Base-by-base conservation (phyloP, 768 basidiomycete genomes). In the Hygrophorus russula region DNA sequence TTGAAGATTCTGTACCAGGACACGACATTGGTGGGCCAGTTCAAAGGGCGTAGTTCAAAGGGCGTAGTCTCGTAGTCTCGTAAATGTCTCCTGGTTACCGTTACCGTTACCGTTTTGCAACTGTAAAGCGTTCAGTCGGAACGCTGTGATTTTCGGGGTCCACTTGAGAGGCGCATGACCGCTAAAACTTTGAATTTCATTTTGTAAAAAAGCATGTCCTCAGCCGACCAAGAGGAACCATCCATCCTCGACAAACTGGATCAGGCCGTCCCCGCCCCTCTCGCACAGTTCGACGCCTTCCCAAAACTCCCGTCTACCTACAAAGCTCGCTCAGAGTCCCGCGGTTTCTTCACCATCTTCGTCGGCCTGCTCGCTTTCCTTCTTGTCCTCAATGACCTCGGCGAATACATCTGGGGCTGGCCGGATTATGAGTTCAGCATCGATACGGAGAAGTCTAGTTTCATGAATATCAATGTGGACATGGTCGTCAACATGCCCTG, bases 381-480 rank as follows among this genome's bases (percentile, higher is more conserved):
- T 18, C 73, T 94, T 14, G 73, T 92, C 44, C 70, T 90, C 47
- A 93, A 94, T 52, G 93, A 98, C 55, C 62, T 93, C 34, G 80
- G 80, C 39, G 93, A 97, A 57, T 98, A 77, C 55, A 64, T 98
- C 28, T 98, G 87, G 76, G 94, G 94, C 35, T 93, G 91, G 76
- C 83, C 88, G 5, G 84, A 88, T 56, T 81, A 82, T 52, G 80
- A 83, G 56, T 99, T 97, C 61, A 81, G 78, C 50, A 82, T 99
- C 41, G 93, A 97, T 56, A 61, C 61, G 27, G 71, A 74, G 44
- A 63, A 69, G 29, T 20, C 18, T 9, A 61, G 72, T 48, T 78
- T 68, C 41, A 67, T 99, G 69, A 76, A 79, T 51, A 69, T 99
- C 51, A 97, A 99, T 59, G 73, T 98, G 42, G 94, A 99, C 64